Conservation (phyloP, 176 grass and related monocot genomes). For the Panicum miliaceum region DNA sequence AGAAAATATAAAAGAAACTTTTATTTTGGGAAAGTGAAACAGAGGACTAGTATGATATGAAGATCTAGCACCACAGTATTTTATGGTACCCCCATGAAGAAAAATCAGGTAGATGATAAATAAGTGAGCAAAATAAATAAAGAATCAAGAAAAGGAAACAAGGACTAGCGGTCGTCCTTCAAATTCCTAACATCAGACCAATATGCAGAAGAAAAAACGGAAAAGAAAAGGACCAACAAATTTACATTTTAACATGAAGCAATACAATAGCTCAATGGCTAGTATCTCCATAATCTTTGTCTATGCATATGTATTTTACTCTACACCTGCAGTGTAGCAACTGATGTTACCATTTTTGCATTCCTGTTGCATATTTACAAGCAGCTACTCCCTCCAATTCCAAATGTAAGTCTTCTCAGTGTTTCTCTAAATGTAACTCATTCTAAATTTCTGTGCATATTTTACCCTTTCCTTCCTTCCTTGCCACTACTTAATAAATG, state of each 20-base stretch:
- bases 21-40: slow-evolving; percentile 24
- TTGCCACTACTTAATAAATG: background rate
- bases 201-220: slow-evolving; percentile 1
- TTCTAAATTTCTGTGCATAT: background rate
- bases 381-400: background rate
- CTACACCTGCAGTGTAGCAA: background rate
- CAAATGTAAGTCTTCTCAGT: background rate
- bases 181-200: background rate
- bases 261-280: background rate
- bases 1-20: slow-evolving; percentile 5
- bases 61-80: background rate
- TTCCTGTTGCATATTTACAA: background rate
- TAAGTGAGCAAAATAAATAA: background rate
- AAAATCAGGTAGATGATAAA: slow-evolving; percentile 9
- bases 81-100: background rate
- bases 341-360: slow-evolving; percentile 7
- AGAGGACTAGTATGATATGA: slow-evolving; percentile 1
- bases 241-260: background rate
- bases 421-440: background rate
- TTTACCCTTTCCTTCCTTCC: slow-evolving; percentile 3
- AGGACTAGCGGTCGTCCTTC: background rate
- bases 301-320: background rate
- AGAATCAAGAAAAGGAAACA: background rate
- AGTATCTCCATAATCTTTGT: background rate
- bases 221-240: background rate